Evolutionary conservation across 331 rosid species (phyloP).

Genomic region (Prunus yedoensis): DNA sequence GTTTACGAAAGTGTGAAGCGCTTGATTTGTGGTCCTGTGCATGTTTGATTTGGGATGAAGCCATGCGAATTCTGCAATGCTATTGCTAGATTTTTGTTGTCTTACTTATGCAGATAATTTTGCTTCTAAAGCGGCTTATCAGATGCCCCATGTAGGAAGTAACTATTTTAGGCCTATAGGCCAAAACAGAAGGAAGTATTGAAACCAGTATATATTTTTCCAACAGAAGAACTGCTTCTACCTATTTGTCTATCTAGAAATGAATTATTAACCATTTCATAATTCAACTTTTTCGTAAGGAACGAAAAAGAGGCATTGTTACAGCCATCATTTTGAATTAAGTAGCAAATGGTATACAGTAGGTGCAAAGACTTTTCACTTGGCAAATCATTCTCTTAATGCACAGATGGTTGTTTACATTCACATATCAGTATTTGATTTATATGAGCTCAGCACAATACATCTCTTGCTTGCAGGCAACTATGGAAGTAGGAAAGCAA

Average conservation of each 20-base stretch:
- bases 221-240: no score
- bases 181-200: no score
- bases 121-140: neutral
- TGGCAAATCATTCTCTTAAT: neutral
- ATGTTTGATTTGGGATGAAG: neutral
- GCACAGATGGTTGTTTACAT: neutral
- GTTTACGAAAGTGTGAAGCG: neutral
- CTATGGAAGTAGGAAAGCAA: slow-evolving; percentile 28
- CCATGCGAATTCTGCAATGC: neutral
- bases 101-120: neutral
- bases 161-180: no score
- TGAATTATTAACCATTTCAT: no score
- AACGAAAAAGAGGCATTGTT: no score
- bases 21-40: neutral
- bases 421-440: neutral
- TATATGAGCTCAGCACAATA: slow-evolving; percentile 5
- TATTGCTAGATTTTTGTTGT: neutral
- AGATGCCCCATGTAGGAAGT: no score
- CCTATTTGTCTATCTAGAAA: no score
- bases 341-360: no score
- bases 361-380: neutral
- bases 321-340: no score
- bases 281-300: no score
- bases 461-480: slow-evolving; percentile 44
- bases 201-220: no score